A percentile compares a stretch with the other conserved stretches of the same genome.
Evolutionary conservation across 2,329 filamentous ascomycete genomes (phyloP).

Genomic region (Pseudogymnoascus sp.): DNA sequence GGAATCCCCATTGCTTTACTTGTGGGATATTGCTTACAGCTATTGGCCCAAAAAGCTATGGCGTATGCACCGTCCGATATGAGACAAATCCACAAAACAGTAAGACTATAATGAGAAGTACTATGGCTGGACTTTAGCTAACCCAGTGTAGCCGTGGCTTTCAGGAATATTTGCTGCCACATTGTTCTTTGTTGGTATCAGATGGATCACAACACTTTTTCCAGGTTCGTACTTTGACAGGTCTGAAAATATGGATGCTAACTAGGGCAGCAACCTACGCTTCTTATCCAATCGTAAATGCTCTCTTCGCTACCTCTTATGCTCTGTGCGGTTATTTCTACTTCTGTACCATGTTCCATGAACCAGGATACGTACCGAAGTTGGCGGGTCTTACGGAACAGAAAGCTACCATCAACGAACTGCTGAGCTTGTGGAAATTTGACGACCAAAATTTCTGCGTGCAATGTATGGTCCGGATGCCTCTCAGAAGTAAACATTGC

Average conservation of each 20-base stretch:
- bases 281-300: conserved; percentile 64
- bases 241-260: not conserved
- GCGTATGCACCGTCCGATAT: conserved; percentile 81
- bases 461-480: conserved; percentile 87
- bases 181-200: conserved; percentile 69
- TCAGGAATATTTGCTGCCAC: conserved; percentile 88
- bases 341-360: conserved; percentile 71
- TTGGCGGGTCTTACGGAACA: conserved; percentile 83
- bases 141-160: conserved; percentile 65
- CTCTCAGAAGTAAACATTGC: conserved; percentile 92
- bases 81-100: conserved; percentile 82
- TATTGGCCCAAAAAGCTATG: conserved; percentile 67
- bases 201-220: conserved; percentile 68
- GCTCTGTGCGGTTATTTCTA: conserved; percentile 78
- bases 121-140: not conserved
- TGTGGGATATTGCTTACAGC: conserved; percentile 65
- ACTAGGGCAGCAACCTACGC: conserved; percentile 49
- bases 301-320: conserved; percentile 61
- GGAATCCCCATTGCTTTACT: conserved; percentile 65
- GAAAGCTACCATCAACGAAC: conserved; percentile 78
- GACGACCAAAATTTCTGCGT: conserved; percentile 93
- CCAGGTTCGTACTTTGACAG: conserved; percentile 46
- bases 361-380: conserved; percentile 91
- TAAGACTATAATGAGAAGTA: conserved; percentile 35
- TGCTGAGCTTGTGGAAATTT: conserved; percentile 79